Evolutionary conservation across 2,329 filamentous ascomycete genomes (phyloP), one percentile per base, ranked within the genome.

Genomic region (Stachybotrys elegans): DNA sequence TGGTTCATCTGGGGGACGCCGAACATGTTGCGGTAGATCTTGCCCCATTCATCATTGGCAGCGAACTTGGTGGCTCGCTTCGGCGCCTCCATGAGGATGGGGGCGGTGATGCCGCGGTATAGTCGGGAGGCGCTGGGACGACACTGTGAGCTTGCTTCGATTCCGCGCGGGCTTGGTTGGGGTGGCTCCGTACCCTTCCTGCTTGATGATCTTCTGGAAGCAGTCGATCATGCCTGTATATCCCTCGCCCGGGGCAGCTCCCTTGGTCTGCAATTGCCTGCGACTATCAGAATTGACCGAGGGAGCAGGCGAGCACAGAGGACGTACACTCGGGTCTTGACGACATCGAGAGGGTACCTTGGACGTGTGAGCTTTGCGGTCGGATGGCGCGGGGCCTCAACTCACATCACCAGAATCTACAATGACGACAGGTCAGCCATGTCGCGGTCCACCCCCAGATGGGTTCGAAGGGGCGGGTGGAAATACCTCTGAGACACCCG

Each of bases 211-310:
- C 81, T 98, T 98, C 62, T 81, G 78, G 77, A 98, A 95, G 76
- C 92, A 97, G 70, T 98, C 93, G 47, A 96, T 63, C 90, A 97
- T 98, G 77, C 93, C 89, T 73, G 81, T 95, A 79, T 98, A 97
- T 56, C 79, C 75, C 59, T 97, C 93, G 53, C 84, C 84, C 47
- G 89, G 88, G 19, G 75, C 72, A 35, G 75, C 80, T 54, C 74
- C 78, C 59, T 84, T 85, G 43, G 86, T 86, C 72, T 96, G 91
- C 45, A 96, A 77, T 70, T 96, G 91, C 66, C 88, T 95, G 59
- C 7, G 11, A 9, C 9, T 35, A 38, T 29, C 21, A 43, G 3
- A 29, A 19, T 22, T 29, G 29, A 35, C n/a, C n/a, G 20, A 40
- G 21, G 40, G 14, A 52, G 49, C 48, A 61, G 31, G 43, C n/a